Evolutionary conservation across 1,284 basidiomycete species (phyloP), one percentile per base, ranked within the genome.

Genomic region (Neotropicomus parvogracilis): DNA sequence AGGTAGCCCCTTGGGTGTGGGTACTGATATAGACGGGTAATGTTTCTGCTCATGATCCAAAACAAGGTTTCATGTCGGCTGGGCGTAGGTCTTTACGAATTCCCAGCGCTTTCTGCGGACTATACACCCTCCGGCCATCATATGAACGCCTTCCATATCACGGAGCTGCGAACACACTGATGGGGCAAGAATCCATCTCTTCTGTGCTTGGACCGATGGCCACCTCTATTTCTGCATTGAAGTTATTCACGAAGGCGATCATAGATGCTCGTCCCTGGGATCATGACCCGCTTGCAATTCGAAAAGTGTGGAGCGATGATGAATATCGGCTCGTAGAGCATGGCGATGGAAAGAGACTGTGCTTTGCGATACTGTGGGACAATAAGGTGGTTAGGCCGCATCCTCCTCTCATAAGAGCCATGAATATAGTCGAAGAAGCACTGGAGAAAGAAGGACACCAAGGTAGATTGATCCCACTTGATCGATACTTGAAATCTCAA

Each of bases 121-220:
- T 87, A 19, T 91, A 86, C 61, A 80, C 79, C 2, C 71, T 93
- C 32, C 79, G 88, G 8, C 86, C 88, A 0, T 87, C 83, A 1
- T 84, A 76, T 53, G 77, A 79, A 34, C 80, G 90, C 5, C 71
- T 91, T 33, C 86, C 89, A 0, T 91, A 89, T 53, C 68, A 69
- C 40, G 88, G 86, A 3, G 75, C 79, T 0, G 69, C 73, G 7
- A 86, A 84, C 49, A 78, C 82, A 1, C 62, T 87, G 45, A 77
- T 81, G 52, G 88, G 88, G 6, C 84, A 87, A 66, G 85, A 89
- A 47, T 80, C 84, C 6, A 72, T 91, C 24, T 72, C 73, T 1
- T 88, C 85, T 2, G 85, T 90, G 38, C 74, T 89, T 2, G 89
- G 88, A 0, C 90, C 90, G 2, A 74, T 91, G 58, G 72, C 82